Conservation (phyloP, 2,329 filamentous ascomycete species). For the Penicillium palitans region DNA sequence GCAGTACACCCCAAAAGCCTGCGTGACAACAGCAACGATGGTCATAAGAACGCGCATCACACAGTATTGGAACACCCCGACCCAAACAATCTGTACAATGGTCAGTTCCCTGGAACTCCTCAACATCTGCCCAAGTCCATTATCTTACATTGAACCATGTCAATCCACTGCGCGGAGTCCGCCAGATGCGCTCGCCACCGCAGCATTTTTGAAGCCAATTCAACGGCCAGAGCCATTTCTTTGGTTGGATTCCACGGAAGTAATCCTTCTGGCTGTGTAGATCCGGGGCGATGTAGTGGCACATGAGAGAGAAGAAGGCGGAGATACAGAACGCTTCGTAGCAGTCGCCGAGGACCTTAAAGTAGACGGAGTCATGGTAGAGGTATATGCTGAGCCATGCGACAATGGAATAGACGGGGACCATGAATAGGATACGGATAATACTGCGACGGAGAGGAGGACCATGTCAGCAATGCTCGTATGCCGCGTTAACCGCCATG, state of each 20-base stretch:
- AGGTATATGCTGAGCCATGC: slow-evolving; percentile 71
- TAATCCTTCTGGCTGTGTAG: slow-evolving; percentile 78
- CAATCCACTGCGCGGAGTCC: slow-evolving; percentile 72
- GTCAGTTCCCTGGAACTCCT: slow-evolving; percentile 6
- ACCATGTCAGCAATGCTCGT: slow-evolving; percentile 51
- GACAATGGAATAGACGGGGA: slow-evolving; percentile 74
- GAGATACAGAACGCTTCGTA: slow-evolving; percentile 86
- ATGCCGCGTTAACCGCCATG: slow-evolving; percentile 33
- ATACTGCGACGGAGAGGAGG: slow-evolving; percentile 55
- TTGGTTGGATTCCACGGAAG: slow-evolving; percentile 67
- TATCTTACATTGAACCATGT: slow-evolving; percentile 66
- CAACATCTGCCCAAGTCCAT: not conserved
- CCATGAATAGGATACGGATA: slow-evolving; percentile 84
- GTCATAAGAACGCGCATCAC: slow-evolving; percentile 79
- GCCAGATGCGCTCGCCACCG: slow-evolving; percentile 65
- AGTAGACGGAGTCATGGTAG: slow-evolving; percentile 77
- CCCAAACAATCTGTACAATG: slow-evolving; percentile 58
- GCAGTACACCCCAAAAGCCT: slow-evolving; percentile 72
- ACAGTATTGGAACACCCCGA: slow-evolving; percentile 82
- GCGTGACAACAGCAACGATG: slow-evolving; percentile 70
- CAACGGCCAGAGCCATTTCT: slow-evolving; percentile 72
- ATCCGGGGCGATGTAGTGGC: slow-evolving; percentile 53
- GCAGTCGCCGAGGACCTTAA: slow-evolving; percentile 75
- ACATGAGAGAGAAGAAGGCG: slow-evolving; percentile 65
- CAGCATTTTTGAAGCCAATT: slow-evolving; percentile 69